Percentiles rank a stretch among this genome's conserved stretches.
These are phyloP conservation scores for Brachypodium distachyon DNA, from an alignment of 202 grass and related monocot species.

Conservation along the genomic window DNA sequence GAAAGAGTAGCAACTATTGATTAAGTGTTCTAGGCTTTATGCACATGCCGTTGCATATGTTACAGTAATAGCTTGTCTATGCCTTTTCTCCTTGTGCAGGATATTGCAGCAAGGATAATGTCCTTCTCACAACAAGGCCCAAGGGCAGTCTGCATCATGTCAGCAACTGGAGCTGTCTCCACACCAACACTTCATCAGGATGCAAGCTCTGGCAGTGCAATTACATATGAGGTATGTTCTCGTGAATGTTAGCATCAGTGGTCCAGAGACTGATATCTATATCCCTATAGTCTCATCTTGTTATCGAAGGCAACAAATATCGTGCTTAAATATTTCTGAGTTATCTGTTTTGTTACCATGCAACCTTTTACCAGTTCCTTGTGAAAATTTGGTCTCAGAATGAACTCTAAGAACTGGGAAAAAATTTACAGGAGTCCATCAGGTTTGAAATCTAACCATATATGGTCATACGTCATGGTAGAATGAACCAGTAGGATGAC, in stretches of 20 bases:
- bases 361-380: neutral
- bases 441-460: neutral
- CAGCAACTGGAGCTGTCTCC: constrained; percentile 43
- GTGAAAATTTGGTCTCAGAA: neutral
- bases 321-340: neutral
- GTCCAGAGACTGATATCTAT: neutral
- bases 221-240: constrained; percentile 39
- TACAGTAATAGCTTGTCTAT: neutral
- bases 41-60: neutral
- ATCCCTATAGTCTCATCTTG: neutral
- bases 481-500: neutral
- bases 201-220: constrained; percentile 12
- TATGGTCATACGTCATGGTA: neutral
- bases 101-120: constrained; percentile 49
- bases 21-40: neutral
- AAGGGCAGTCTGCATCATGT: constrained; percentile 38
- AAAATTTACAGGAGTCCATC: neutral
- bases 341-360: neutral
- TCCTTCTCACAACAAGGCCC: constrained; percentile 50
- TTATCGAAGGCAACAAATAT: neutral
- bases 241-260: neutral
- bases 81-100: constrained; percentile 10
- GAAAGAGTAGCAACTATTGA: neutral
- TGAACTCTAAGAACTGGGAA: neutral
- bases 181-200: constrained; percentile 40